A percentile compares a stretch with the other conserved stretches of the same genome.
Conservation (phyloP, 2,329 filamentous ascomycete species). For the Claviceps monticola region DNA sequence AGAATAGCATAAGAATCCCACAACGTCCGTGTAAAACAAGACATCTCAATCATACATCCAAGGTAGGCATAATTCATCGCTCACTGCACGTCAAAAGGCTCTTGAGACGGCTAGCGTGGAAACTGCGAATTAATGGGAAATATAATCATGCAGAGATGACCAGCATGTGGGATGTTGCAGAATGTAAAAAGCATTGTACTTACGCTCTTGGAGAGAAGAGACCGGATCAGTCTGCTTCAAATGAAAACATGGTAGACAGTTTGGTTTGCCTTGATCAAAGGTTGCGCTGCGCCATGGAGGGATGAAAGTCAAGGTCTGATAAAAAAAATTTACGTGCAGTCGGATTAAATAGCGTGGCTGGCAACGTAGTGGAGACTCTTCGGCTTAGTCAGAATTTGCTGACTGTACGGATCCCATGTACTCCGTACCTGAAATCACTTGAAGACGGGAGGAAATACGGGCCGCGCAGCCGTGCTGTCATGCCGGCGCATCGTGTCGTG, state of each 20-base stretch:
- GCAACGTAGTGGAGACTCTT: not conserved
- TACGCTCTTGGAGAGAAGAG: not conserved
- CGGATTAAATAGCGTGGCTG: not conserved
- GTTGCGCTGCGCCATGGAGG: too few relatives aligned
- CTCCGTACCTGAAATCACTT: too few relatives aligned
- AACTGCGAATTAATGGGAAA: conserved; percentile 5
- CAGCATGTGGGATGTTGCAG: not conserved
- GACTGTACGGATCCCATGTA: too few relatives aligned
- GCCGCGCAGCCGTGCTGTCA: too few relatives aligned
- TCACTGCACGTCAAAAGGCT: conserved; percentile 5
- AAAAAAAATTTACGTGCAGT: not conserved
- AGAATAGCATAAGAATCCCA: not conserved
- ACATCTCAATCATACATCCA: conserved; percentile 4
- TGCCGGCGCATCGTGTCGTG: too few relatives aligned
- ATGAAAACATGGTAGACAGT: not conserved
- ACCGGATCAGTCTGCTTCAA: too few relatives aligned
- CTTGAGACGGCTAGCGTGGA: conserved; percentile 5
- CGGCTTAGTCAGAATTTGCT: not conserved
- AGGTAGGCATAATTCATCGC: conserved; percentile 4
- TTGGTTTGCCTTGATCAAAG: not conserved
- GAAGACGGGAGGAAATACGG: too few relatives aligned
- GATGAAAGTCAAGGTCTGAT: not conserved
- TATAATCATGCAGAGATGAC: conserved; percentile 3
- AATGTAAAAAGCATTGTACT: not conserved
- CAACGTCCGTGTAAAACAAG: not conserved